Evolutionary conservation across 1,284 basidiomycete species (phyloP).

Genomic region (Hypsizygus ulmarius): DNA sequence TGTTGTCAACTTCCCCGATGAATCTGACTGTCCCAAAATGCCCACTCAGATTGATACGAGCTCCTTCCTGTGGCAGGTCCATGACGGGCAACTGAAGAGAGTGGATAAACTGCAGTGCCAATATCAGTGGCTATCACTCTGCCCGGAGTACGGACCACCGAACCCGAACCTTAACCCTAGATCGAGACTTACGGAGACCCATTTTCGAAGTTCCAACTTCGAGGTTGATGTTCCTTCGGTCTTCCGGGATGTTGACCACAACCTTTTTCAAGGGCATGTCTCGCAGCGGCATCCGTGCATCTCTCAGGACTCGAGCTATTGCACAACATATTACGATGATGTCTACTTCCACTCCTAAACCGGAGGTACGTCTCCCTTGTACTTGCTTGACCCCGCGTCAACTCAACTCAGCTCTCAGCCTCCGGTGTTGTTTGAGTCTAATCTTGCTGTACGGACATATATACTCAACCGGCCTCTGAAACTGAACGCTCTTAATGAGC

Average conservation of each 20-base stretch:
- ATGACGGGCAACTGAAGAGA: too few relatives aligned
- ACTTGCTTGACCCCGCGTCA: conserved; percentile 5
- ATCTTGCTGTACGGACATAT: conserved; percentile 62
- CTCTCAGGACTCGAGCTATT: conserved; percentile 54
- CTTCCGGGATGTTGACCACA: conserved; percentile 30
- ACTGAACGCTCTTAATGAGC: conserved; percentile 83
- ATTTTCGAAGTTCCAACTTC: conserved; percentile 2
- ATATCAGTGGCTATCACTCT: too few relatives aligned
- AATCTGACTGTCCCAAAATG: conserved; percentile 71
- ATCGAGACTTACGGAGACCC: conserved; percentile 14
- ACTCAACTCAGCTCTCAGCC: conserved; percentile 34
- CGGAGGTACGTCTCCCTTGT: conserved; percentile 32
- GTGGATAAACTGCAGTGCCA: too few relatives aligned
- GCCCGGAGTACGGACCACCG: too few relatives aligned
- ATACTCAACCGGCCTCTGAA: conserved; percentile 82
- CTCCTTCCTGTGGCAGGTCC: conserved; percentile 38
- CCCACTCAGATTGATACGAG: conserved; percentile 50
- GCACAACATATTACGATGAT: conserved; percentile 61
- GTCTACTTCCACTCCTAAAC: conserved; percentile 22
- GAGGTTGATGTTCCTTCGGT: conserved; percentile 5
- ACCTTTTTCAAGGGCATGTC: conserved; percentile 43
- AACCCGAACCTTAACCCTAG: conserved; percentile 19
- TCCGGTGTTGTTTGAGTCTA: conserved; percentile 69
- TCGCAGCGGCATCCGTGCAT: conserved; percentile 35
- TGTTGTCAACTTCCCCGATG: conserved; percentile 63